Base-by-base conservation (phyloP, 768 basidiomycete genomes). In the Saitozyma podzolica region DNA sequence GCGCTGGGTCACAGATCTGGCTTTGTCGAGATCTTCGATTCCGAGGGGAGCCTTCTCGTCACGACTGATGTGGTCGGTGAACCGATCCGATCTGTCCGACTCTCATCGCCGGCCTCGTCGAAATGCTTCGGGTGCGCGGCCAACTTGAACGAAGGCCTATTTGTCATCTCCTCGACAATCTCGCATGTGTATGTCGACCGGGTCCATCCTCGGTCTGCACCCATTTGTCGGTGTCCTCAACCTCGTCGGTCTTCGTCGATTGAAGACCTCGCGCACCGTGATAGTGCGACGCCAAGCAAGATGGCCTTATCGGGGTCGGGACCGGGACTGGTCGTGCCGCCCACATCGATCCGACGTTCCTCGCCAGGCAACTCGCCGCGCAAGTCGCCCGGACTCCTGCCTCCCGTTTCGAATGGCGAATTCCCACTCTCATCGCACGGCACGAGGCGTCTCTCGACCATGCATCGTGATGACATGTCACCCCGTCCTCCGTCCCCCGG, bases 111-210 rank as follows among this genome's bases (percentile, higher is more conserved):
- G 9, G 79, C 79, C 9, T 80, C 80, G 62, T 84, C 84, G 63
- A 84, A 80, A 4, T 96, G 93, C 75, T 82, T 81, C 52, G 84
- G 84, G 51, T 96, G 93, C 73, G 86, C 87, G 19, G 86, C 90
- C 62, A 82, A 84, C 11, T 85, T 86, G 0, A 77, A 83, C 40
- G 88, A 90, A 68, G 87, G 86, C 61, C 83, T 93, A 70, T 80
- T 84, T 49, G 77, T 89, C 19, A 83, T 86, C 8, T 84, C 89
- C 63, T 89, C 90, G 0, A 84, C 87, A n/a, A 84, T 85, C 10
- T 83, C 86, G 43, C 77, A 83, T 40, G 83, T 92, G 45, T 82
- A 83, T 29, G 82, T 92, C 70, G 87, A 88, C 79, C 87, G 87
- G 54, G 82, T 85, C 6, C 86, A 84, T 60, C 59, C 66, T 20